Evolutionary conservation across 495 filamentous ascomycete species (phyloP).

Genomic region (Mycothermus thermophilus): DNA sequence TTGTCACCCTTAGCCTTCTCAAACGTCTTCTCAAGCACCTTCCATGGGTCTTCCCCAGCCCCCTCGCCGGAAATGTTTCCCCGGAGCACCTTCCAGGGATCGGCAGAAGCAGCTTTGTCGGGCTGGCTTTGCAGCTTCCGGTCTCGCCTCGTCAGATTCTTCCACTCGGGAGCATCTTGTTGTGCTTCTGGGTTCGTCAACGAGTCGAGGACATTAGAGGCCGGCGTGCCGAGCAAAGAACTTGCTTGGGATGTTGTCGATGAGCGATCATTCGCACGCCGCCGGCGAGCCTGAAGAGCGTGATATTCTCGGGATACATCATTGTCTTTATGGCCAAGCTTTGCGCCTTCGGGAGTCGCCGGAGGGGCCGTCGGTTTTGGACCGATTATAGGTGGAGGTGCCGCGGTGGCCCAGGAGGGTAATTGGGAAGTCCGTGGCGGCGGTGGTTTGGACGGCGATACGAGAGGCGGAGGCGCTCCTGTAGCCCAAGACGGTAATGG

Average conservation of each 20-base stretch:
- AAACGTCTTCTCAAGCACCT: neutral
- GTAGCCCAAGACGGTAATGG: too few relatives aligned
- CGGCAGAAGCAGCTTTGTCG: too few relatives aligned
- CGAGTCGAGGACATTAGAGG: too few relatives aligned
- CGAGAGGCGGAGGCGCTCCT: too few relatives aligned
- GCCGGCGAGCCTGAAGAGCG: neutral
- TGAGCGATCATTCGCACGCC: neutral
- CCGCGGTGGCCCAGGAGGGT: neutral
- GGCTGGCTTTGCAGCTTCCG: too few relatives aligned
- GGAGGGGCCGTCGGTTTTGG: too few relatives aligned
- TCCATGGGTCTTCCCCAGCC: neutral
- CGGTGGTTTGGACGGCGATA: too few relatives aligned
- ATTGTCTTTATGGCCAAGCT: neutral
- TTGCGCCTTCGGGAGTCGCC: too few relatives aligned
- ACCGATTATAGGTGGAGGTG: too few relatives aligned
- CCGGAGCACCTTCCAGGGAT: too few relatives aligned
- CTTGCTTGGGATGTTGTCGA: neutral
- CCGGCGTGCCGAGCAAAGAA: neutral
- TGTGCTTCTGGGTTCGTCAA: neutral
- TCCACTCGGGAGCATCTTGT: constrained; percentile 3
- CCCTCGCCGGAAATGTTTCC: too few relatives aligned
- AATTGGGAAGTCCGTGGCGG: too few relatives aligned
- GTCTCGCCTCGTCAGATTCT: constrained; percentile 2
- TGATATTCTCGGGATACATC: neutral
- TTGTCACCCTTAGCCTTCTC: neutral